phyloP scores from a whole-genome alignment of 495 filamentous ascomycete genomes.

The Aspergillus leporis region DNA sequence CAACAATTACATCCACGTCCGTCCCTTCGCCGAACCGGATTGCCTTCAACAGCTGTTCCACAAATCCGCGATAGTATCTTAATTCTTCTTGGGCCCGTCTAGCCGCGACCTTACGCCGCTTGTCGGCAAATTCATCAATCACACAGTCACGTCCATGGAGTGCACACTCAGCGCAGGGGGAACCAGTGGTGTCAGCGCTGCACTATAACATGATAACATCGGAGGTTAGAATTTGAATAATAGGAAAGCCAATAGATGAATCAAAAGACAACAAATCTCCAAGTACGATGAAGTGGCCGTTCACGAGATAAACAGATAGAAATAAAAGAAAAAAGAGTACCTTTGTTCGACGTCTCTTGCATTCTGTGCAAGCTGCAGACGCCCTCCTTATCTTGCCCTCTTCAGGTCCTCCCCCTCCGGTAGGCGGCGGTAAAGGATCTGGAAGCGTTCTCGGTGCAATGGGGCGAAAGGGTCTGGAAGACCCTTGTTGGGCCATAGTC shows the following conservation, averaged over 20 bases:
- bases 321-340: conserved; percentile 20
- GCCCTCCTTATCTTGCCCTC: conserved; percentile 41
- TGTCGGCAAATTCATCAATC: conserved; percentile 41
- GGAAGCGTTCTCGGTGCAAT: conserved; percentile 35
- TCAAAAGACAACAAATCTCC: neutral
- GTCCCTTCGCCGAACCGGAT: conserved; percentile 27
- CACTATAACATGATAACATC: conserved; percentile 10
- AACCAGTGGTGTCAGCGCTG: conserved; percentile 32
- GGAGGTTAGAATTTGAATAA: neutral
- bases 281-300: too few relatives aligned
- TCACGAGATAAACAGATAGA: neutral
- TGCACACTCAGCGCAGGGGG: conserved; percentile 38
- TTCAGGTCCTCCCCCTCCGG: conserved; percentile 23
- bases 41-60: conserved; percentile 30
- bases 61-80: conserved; percentile 27
- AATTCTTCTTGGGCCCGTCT: conserved; percentile 34
- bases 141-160: conserved; percentile 38
- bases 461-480: conserved; percentile 29
- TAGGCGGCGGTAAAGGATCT: conserved; percentile 7
- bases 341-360: conserved; percentile 44
- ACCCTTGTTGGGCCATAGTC: conserved; percentile 34
- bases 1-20: conserved; percentile 26
- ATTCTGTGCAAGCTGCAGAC: conserved; percentile 44
- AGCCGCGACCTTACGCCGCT: conserved; percentile 41
- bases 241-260: neutral